Conservation (phyloP, 2,329 filamentous ascomycete genomes). For the Fusarium agapanthi region DNA sequence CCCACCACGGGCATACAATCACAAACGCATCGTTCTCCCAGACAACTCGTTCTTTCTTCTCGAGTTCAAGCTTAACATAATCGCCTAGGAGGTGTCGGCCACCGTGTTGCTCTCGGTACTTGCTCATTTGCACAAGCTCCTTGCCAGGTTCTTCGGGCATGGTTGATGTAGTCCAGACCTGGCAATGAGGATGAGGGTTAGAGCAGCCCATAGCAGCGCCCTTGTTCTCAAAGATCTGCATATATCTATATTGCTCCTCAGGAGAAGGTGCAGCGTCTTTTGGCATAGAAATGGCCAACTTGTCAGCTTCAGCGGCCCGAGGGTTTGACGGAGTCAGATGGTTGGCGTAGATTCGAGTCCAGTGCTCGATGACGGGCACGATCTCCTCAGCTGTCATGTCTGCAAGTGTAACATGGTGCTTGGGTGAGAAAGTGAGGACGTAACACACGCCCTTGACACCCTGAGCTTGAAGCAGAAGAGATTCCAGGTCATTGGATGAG, state of each 20-base stretch:
- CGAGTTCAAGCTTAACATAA: conserved; percentile 83
- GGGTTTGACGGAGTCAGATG: conserved; percentile 79
- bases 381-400: conserved; percentile 84
- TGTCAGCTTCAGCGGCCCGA: conserved; percentile 56
- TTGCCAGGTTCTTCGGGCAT: conserved; percentile 88
- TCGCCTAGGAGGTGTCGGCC: conserved; percentile 84
- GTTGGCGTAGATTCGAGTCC: conserved; percentile 88
- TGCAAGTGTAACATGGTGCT: conserved; percentile 90
- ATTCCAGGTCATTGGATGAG: conserved; percentile 68
- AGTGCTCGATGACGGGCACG: conserved; percentile 83
- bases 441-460: conserved; percentile 95
- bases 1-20: conserved; percentile 97
- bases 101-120: conserved; percentile 77
- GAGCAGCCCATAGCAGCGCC: conserved; percentile 98
- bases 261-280: conserved; percentile 56
- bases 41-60: conserved; percentile 85
- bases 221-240: conserved; percentile 99
- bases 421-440: conserved; percentile 91
- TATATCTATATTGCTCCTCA: conserved; percentile 85
- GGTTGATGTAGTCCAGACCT: conserved; percentile 93
- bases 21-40: conserved; percentile 88
- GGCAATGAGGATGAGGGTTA: conserved; percentile 96
- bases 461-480: conserved; percentile 81
- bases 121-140: conserved; percentile 80
- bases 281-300: conserved; percentile 51